Base-by-base conservation (phyloP, 805 yeast species). In the Saccharomycopsis sp. region DNA sequence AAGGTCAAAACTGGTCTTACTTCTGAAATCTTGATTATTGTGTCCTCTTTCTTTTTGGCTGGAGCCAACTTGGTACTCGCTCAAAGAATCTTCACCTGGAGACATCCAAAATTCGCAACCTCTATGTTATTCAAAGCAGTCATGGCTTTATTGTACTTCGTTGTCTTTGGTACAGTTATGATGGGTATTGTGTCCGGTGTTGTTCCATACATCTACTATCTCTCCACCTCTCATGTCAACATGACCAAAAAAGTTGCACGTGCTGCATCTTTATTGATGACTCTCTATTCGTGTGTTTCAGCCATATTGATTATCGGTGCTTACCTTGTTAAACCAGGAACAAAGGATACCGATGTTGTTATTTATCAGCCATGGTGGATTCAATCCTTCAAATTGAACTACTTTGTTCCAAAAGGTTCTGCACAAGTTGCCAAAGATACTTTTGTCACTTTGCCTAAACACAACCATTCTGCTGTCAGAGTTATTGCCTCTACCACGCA, bases 331-430 rank as follows among this genome's bases (percentile, higher is more conserved):
- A 78, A 79, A 61, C 83, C 89, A 19, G 80, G 87, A 2, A 58
- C 72, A 29, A 73, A 70, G 49, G 83, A 82, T 60, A 77, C 75
- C 62, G 68, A 72, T 47, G 74, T 83, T 38, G 76, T 80, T 64
- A 82, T 79, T 52, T 86, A 81, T 68, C 87, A 83, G 67, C 89
- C 94, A 35, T 83, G 85, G 78, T 87, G 93, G 93, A 82, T 87
- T 65, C 83, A 84, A 68, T 76, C 81, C 2, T 85, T 86, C 63
- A 65, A 71, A 22, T 78, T 84, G 19, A 71, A 74, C 54, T 87
- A 86, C 70, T 86, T 76, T 69, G 84, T 83, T 8, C 74, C 75
- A 61, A 77, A 75, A 59, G 75, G 76, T 55, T 82, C 89, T 1
- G 73, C 78, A 3, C 71, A 71, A 59, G 69, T 72, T 52, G 85